Evolutionary conservation across 768 basidiomycete species (phyloP).

Genomic region (Termitomyces sp.): DNA sequence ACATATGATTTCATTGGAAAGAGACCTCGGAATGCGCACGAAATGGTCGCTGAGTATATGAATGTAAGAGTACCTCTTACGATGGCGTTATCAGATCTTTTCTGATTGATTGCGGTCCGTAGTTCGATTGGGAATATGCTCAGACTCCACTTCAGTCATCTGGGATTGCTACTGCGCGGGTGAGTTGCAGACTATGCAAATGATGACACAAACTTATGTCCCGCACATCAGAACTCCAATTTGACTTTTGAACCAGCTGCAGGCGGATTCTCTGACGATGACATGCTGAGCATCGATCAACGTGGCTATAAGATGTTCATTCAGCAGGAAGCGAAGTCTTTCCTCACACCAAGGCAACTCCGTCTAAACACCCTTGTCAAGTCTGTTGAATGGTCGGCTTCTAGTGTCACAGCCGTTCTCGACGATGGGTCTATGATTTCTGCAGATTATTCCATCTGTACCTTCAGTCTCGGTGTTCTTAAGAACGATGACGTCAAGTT

Average conservation of each 20-base stretch:
- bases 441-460: conserved; percentile 62
- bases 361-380: conserved; percentile 49
- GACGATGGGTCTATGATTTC: conserved; percentile 37
- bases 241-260: conserved; percentile 47
- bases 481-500: conserved; percentile 61
- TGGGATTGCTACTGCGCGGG: conserved; percentile 43
- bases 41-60: conserved; percentile 55
- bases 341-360: conserved; percentile 46
- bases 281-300: conserved; percentile 54
- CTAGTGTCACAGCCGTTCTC: conserved; percentile 47
- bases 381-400: conserved; percentile 38
- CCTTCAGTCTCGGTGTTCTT: conserved; percentile 69
- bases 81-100: too few relatives aligned
- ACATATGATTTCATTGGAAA: conserved; percentile 51
- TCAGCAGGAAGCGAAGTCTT: conserved; percentile 52
- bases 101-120: not conserved
- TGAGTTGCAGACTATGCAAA: not conserved
- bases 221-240: conserved; percentile 48
- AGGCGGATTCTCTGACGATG: conserved; percentile 50
- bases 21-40: conserved; percentile 40
- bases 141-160: conserved; percentile 63
- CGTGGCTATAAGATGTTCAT: conserved; percentile 59
- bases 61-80: conserved; percentile 23
- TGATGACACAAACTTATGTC: not conserved
- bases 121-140: conserved; percentile 50